Evolutionary conservation across 164 flowering plant species (phyloP).

Genomic region (Echeveria elegans): DNA sequence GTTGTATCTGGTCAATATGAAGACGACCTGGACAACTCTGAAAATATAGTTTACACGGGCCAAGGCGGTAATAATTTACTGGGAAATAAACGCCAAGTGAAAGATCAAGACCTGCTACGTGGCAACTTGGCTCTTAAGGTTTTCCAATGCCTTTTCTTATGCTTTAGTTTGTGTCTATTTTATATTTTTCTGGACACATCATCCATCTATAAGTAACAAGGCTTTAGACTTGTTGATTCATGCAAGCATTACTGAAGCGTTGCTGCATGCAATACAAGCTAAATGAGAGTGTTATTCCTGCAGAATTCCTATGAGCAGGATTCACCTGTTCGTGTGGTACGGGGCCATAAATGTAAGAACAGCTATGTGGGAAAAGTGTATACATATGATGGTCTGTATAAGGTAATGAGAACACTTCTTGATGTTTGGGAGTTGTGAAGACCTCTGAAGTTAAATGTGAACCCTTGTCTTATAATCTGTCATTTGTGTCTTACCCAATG

Average conservation of each 20-base stretch:
- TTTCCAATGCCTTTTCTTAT: neutral
- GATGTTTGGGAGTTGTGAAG: neutral
- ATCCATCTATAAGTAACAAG: neutral
- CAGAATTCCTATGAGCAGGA: conserved; percentile 66
- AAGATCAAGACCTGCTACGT: conserved; percentile 55
- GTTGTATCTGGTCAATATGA: conserved; percentile 91
- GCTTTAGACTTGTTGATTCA: neutral
- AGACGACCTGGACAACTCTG: conserved; percentile 80
- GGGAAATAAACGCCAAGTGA: conserved; percentile 62
- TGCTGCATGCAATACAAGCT: neutral
- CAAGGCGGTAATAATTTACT: conserved; percentile 83
- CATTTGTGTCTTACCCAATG: neutral
- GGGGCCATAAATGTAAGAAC: conserved; percentile 53
- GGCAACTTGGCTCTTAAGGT: conserved; percentile 96
- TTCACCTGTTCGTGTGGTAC: conserved; percentile 75
- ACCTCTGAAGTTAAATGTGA: neutral
- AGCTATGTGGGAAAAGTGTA: conserved; percentile 80
- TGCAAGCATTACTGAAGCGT: neutral
- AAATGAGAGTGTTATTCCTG: conserved; percentile 4
- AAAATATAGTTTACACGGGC: conserved; percentile 83
- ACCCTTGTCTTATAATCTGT: neutral
- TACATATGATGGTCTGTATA: conserved; percentile 90
- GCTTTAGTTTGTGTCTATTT: neutral
- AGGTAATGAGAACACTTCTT: conserved; percentile 29
- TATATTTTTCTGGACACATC: neutral